A percentile compares a stretch with the other conserved stretches of the same genome.
Evolutionary conservation across 2,329 filamentous ascomycete species (phyloP).

Genomic region (Penicillium oxalicum): DNA sequence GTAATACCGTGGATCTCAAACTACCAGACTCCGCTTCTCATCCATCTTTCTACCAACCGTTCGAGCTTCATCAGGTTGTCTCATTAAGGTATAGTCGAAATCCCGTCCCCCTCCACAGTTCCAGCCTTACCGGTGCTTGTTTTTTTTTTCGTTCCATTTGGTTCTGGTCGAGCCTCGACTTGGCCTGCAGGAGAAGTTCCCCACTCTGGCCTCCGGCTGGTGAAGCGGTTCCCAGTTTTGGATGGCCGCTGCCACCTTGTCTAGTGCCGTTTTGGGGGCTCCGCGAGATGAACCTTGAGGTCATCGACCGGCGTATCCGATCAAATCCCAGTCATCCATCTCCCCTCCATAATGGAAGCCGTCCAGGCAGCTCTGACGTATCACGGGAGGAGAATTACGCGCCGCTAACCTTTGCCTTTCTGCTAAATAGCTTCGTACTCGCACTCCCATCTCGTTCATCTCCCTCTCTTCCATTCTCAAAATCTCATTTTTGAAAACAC

Average conservation of each 20-base stretch:
- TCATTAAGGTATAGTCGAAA: conserved; percentile 5
- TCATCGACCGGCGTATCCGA: conserved; percentile 6
- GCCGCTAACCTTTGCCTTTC: conserved; percentile 3
- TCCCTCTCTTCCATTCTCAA: conserved; percentile 4
- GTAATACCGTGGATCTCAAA: background rate
- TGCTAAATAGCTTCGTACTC: conserved; percentile 6
- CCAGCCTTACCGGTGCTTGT: too few species aligned
- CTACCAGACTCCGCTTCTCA: background rate
- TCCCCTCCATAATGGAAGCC: conserved; percentile 4
- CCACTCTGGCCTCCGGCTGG: conserved; percentile 8
- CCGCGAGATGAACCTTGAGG: conserved; percentile 1
- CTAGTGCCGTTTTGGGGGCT: conserved; percentile 10
- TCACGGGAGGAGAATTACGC: background rate
- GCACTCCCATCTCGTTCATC: background rate
- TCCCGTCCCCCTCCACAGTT: background rate
- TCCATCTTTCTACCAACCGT: background rate
- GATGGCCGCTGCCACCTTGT: conserved; percentile 6
- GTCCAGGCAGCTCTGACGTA: too few species aligned
- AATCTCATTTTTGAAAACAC: conserved; percentile 1
- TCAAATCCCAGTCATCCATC: conserved; percentile 4
- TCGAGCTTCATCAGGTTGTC: background rate
- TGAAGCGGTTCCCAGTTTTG: conserved; percentile 1
- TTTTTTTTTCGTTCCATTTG: too few species aligned
- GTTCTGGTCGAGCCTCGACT: background rate
- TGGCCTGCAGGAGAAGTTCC: conserved; percentile 4